Base-by-base conservation (phyloP, 2,329 filamentous ascomycete genomes). In the Aspergillus unguis region DNA sequence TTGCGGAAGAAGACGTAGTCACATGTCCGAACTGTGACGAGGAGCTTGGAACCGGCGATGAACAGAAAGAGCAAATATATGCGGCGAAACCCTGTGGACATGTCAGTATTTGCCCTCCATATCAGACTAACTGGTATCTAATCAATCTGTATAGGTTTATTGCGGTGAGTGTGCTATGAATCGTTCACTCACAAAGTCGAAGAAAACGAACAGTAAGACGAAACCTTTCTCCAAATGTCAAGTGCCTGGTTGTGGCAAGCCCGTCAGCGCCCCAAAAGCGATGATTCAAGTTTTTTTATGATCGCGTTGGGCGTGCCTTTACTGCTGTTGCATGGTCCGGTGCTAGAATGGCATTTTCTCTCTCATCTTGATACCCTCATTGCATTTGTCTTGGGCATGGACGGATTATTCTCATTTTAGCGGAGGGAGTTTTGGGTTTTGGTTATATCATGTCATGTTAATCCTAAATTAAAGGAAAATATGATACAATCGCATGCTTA, bases 71-170 rank as follows among this genome's bases (percentile, higher is more conserved):
- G 65, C 88, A 96, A 63, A 92, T 97, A 57, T 97, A 92, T 91
- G 87, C 94, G 1, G 80, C 94, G 33, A 96, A 92, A 71, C 81
- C 81, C 47, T 99, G 94, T 69, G 94, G 94, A 58, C 94, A 99
- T 75, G 94, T 97, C 80, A 71, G 82, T 77, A 40, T 37, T 27
- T 53, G 26, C 27, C 26, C 6, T 37, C 11, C 26, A 8, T 3
- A 4, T 23, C 6, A 25, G 50, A 31, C 36, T 40, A 11, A 36
- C 53, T 60, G 32, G n/a, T 6, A 5, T 38, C 31, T 48, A 56
- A 42, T 53, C 47, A 6, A 17, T 40, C 28, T 11, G 8, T 41
- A 28, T 44, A 78, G 76, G 76, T 77, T 9, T 78, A 78, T 53
- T 78, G 76, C 59, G 76, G 76, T 38, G 72, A 73, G 58, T 78